These are phyloP conservation scores for Nemania serpens DNA, from an alignment of 2,329 filamentous ascomycete genomes.

Conservation along the genomic window DNA sequence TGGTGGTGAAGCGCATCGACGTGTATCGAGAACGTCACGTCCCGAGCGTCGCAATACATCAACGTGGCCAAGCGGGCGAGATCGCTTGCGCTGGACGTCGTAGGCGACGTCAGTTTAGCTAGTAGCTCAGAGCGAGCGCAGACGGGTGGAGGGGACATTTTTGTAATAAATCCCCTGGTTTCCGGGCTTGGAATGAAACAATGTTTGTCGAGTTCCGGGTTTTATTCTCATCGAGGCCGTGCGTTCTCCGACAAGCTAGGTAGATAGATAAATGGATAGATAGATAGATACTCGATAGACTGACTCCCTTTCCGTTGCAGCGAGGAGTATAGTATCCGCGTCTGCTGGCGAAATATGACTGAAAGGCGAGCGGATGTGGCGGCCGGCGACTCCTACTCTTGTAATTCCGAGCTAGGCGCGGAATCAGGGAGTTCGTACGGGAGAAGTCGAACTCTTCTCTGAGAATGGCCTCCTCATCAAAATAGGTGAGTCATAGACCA, in stretches of 20 bases:
- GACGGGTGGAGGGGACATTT: slow-evolving; percentile 6
- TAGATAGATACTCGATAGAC: too few relatives aligned
- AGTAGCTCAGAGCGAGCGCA: slow-evolving; percentile 2
- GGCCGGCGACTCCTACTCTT: slow-evolving; percentile 18
- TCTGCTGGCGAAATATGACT: slow-evolving; percentile 16
- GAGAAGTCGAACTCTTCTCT: neutral
- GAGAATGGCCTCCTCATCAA: neutral
- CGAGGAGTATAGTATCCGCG: neutral
- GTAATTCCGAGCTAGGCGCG: slow-evolving; percentile 1
- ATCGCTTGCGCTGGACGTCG: slow-evolving; percentile 14
- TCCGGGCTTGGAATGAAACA: neutral
- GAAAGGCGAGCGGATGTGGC: neutral
- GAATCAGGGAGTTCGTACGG: neutral
- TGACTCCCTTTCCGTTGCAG: too few relatives aligned
- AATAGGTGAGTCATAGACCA: too few relatives aligned
- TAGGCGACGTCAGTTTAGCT: slow-evolving; percentile 10
- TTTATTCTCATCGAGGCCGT: neutral
- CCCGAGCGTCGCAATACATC: neutral
- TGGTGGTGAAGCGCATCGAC: slow-evolving; percentile 6
- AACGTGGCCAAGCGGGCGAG: neutral
- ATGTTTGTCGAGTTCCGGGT: neutral
- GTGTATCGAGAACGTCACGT: neutral
- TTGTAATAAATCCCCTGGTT: too few relatives aligned
- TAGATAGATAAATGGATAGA: too few relatives aligned
- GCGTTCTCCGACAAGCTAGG: too few relatives aligned